Evolutionary conservation across 306 rosid genomes (phyloP).

Genomic region (Quercus agrifolia): DNA sequence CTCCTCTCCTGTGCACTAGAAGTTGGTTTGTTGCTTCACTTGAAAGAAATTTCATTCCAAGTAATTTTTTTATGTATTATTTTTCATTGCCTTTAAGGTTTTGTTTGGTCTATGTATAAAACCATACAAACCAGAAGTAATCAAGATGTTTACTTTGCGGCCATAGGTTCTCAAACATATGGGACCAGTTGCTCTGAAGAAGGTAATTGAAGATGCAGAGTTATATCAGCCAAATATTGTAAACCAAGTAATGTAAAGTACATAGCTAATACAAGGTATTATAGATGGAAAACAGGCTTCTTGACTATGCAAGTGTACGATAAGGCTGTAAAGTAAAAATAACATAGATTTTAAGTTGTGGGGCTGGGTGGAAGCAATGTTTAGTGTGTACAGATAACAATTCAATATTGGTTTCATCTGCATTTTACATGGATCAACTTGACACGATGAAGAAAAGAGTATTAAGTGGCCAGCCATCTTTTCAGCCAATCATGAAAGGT

Average conservation of each 20-base stretch:
- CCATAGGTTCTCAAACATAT: slow-evolving; percentile 25
- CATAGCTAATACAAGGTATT: neutral
- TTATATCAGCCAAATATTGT: neutral
- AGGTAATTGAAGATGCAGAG: slow-evolving; percentile 25
- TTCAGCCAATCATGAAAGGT: neutral
- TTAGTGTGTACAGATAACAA: neutral
- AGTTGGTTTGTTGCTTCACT: neutral
- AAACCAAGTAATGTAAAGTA: neutral
- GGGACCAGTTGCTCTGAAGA: slow-evolving; percentile 39
- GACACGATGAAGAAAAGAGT: neutral
- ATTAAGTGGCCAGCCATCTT: neutral
- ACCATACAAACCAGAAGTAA: neutral
- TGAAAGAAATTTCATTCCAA: neutral
- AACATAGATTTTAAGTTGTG: neutral
- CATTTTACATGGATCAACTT: neutral
- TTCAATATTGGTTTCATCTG: neutral
- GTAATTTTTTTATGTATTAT: neutral
- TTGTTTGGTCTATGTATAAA: neutral
- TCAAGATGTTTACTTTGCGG: neutral
- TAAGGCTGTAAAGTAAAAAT: neutral
- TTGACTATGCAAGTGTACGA: neutral
- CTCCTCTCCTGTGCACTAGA: neutral
- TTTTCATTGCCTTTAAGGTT: neutral
- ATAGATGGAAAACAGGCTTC: neutral
- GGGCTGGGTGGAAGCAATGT: neutral